These are phyloP conservation scores for Suillus weaverae DNA, from an alignment of 768 basidiomycete species.

Conservation along the genomic window DNA sequence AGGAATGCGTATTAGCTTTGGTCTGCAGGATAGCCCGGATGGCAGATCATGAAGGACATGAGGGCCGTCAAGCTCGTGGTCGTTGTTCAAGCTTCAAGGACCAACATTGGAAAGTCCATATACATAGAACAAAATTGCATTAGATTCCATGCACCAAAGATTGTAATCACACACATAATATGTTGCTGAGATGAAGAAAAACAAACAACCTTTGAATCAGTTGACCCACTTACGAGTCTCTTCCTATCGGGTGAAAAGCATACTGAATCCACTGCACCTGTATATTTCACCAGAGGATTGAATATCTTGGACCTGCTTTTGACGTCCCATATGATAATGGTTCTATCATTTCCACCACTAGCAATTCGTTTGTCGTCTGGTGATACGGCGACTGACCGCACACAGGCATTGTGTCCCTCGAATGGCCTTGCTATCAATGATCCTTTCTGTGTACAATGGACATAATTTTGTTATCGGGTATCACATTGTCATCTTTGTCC, in stretches of 20 bases:
- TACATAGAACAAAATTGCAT: neutral
- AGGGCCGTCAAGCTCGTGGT: neutral
- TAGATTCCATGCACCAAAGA: neutral
- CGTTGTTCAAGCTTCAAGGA: neutral
- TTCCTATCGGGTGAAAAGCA: constrained; percentile 43
- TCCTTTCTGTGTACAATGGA: neutral
- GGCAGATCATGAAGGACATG: neutral
- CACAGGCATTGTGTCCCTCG: constrained; percentile 1
- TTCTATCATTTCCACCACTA: constrained; percentile 15
- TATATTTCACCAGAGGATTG: neutral
- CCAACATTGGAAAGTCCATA: neutral
- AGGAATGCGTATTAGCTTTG: neutral
- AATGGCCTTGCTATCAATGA: neutral
- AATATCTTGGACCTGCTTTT: neutral
- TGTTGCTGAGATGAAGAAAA: neutral
- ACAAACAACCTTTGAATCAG: constrained; percentile 23
- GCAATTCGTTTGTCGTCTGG: constrained; percentile 9
- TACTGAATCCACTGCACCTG: constrained; percentile 29
- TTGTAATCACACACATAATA: neutral
- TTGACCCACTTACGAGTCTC: constrained; percentile 39
- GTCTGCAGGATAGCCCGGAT: neutral
- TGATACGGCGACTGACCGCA: constrained; percentile 8
- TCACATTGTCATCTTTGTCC: too few relatives aligned
- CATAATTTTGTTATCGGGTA: too few relatives aligned
- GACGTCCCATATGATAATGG: constrained; percentile 16